Evolutionary conservation across 192 early-diverging fungal species (phyloP).

Genomic region (Umbelopsis sp.): DNA sequence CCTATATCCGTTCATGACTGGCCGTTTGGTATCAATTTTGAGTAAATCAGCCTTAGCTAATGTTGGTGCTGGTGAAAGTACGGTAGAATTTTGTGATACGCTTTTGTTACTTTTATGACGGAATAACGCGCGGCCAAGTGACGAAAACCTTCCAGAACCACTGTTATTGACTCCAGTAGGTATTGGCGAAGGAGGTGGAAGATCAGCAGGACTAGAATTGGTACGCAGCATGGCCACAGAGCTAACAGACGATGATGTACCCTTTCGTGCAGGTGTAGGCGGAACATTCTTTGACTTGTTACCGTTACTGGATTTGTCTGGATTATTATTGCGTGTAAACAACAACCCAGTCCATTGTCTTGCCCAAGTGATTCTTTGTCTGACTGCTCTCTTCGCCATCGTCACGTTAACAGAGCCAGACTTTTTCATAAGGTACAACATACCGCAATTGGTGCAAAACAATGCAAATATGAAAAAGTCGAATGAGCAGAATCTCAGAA

Average conservation of each 20-base stretch:
- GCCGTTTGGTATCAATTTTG: neutral
- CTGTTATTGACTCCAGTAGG: neutral
- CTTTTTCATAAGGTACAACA: conserved; percentile 59
- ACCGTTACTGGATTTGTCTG: neutral
- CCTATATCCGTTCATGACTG: neutral
- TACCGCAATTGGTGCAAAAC: conserved; percentile 48
- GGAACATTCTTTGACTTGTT: neutral
- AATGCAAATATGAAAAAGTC: conserved; percentile 54
- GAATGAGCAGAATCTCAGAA: conserved; percentile 51
- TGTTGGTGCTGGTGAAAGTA: neutral
- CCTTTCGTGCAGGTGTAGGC: neutral
- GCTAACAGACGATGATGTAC: neutral
- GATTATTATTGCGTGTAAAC: conserved; percentile 27
- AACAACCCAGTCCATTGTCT: conserved; percentile 55
- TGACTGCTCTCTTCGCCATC: conserved; percentile 59
- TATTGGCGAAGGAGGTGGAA: neutral
- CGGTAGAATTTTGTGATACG: neutral
- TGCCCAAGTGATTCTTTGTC: conserved; percentile 54
- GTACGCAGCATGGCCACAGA: neutral
- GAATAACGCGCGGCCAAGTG: neutral
- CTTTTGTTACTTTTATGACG: neutral
- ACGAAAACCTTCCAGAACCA: conserved; percentile 1
- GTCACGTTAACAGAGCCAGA: conserved; percentile 54
- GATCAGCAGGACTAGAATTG: neutral
- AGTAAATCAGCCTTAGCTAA: neutral